phyloP scores from a whole-genome alignment of 1,284 basidiomycete species.

The Rugosomyces carneus region DNA sequence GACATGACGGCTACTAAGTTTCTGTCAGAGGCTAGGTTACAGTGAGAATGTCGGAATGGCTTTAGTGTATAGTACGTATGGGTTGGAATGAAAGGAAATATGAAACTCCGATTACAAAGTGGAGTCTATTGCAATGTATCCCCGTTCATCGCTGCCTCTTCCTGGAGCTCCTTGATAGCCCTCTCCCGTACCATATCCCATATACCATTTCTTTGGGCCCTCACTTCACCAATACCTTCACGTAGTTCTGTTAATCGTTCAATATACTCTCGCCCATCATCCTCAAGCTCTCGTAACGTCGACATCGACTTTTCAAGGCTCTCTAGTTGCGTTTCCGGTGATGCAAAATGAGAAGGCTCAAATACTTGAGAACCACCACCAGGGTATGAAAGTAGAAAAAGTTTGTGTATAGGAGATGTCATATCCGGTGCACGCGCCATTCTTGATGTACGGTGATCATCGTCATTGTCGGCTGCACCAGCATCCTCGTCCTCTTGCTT shows the following conservation, averaged over 20 bases:
- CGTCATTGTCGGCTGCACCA: constrained; percentile 42
- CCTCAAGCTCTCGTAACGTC: constrained; percentile 67
- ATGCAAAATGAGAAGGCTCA: constrained; percentile 57
- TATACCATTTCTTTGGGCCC: constrained; percentile 60
- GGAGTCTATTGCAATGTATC: neutral
- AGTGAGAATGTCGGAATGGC: too few species aligned
- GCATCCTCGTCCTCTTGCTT: constrained; percentile 64
- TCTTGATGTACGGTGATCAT: constrained; percentile 36
- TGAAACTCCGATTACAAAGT: neutral
- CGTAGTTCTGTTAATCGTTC: constrained; percentile 75
- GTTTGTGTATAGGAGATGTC: constrained; percentile 55
- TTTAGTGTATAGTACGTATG: too few species aligned
- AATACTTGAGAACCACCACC: constrained; percentile 37
- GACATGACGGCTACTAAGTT: constrained; percentile 28
- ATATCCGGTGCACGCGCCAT: constrained; percentile 59
- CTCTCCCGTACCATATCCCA: constrained; percentile 70
- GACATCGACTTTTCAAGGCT: constrained; percentile 67
- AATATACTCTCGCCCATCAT: constrained; percentile 76
- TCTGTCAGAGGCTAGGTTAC: neutral
- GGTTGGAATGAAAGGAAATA: neutral
- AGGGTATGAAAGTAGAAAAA: constrained; percentile 51
- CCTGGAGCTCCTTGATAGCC: constrained; percentile 68
- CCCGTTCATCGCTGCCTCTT: constrained; percentile 33
- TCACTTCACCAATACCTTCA: constrained; percentile 65
- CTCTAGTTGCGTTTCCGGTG: constrained; percentile 58